Evolutionary conservation across 2,329 filamentous ascomycete species (phyloP), one percentile per base, ranked within the genome.

Genomic region (Erysiphe pulchra): DNA sequence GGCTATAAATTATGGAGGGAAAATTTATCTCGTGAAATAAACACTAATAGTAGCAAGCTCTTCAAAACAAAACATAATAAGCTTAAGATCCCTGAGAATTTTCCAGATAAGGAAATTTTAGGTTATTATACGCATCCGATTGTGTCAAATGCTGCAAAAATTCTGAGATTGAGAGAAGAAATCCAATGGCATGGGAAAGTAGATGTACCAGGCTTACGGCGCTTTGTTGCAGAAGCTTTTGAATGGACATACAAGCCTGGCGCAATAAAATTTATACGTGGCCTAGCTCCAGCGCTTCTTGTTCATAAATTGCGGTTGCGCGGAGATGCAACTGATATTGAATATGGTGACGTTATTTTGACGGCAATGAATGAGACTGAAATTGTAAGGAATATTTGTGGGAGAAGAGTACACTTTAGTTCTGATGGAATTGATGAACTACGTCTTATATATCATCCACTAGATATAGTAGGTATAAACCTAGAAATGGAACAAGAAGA

Each of bases 121-220:
- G 70, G 80, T 11, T 93, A 83, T 56, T 98, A 98, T 54, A 87
- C 81, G 0, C 77, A 86, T 55, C 90, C 90, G 0, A 75, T 80
- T 1, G 79, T 94, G 3, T 94, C 86, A 0, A 66, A 68, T 0
- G 52, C 65, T 6, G 60, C 70, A 9, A 66, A 70, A 24, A 55
- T 87, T 20, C 61, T 70, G 3, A 65, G 63, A 38, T 54, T 86
- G 17, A 65, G 61, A 47, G 57, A 58, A 2, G 63, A 64, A 0
- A 64, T 80, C 37, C 61, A 63, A 10, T 84, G 78, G 73, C 70
- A 76, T 47, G 63, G 64, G 39, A 63, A 70, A 0, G 65, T 90
- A 16, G 73, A 92, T 52, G 65, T 80, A 12, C 54, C 63, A 4
- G 74, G 71, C 0, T 61, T 98, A 33, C 71, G 87, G 33, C 67